Percentiles rank a stretch among this genome's conserved stretches.
Evolutionary conservation across 305 asterid genomes (phyloP).

Genomic region (Plantago coronopus): DNA sequence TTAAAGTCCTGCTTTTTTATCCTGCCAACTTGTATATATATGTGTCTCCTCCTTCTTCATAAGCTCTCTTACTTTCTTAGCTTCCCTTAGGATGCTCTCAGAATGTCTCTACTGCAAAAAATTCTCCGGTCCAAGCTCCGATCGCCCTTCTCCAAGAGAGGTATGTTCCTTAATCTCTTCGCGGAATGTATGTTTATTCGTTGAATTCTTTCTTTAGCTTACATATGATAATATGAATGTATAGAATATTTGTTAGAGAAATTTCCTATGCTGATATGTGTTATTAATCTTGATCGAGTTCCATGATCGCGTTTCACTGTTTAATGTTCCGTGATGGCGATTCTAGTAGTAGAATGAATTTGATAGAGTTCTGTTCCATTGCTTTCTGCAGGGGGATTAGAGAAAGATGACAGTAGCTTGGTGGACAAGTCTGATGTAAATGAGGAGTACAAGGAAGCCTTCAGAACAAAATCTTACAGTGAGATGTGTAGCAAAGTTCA

Average conservation of each 20-base stretch:
- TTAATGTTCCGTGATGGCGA: too few species aligned
- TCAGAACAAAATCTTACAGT: constrained; percentile 65
- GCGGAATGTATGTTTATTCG: neutral
- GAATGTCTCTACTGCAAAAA: neutral
- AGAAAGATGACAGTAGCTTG: constrained; percentile 22
- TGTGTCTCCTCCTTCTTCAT: neutral
- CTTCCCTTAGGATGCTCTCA: neutral
- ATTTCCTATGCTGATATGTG: too few species aligned
- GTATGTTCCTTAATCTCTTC: neutral
- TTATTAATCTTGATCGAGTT: neutral
- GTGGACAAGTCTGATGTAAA: constrained; percentile 36
- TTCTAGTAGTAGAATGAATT: neutral
- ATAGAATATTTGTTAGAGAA: too few species aligned
- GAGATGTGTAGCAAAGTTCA: constrained; percentile 51
- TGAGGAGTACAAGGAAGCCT: constrained; percentile 63
- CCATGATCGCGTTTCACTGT: too few species aligned
- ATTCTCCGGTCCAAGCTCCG: neutral
- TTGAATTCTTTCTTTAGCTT: neutral
- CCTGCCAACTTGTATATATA: neutral
- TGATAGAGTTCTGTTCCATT: neutral
- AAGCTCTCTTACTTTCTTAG: neutral
- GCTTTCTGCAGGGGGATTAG: constrained; percentile 37
- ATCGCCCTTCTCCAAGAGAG: neutral
- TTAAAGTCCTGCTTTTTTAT: neutral
- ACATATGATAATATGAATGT: neutral